Base-by-base conservation (phyloP, 805 yeast genomes). In the Hanseniaspora thailandica region DNA sequence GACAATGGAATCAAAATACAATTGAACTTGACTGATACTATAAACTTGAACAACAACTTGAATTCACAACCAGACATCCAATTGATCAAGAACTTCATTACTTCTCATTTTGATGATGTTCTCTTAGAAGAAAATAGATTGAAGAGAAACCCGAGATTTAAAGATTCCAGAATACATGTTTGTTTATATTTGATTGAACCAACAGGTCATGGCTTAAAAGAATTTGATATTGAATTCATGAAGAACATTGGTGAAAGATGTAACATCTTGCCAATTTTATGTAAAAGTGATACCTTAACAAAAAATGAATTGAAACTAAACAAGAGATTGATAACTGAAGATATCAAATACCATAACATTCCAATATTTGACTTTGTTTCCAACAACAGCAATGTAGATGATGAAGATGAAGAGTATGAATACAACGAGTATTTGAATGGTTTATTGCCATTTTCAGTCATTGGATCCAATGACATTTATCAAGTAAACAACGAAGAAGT, bases 261-360 rank as follows among this genome's bases (percentile, higher is more conserved):
- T 55, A 88, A 88, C 64, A 77, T 88, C 63, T 80, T 88, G 55
- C 97, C 97, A 15, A 78, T 88, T 51, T 80, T 88, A 60, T 80
- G 89, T 62, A 88, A 88, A 68, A 77, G 93, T 20, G 97, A 88
- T 67, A 81, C 95, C 19, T 73, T 88, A 61, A 84, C 95, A 10
- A 81, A 77, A 58, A 84, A 79, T 55, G 97, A 88, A 71, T 69
- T 87, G 57, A 74, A 74, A 59, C 67, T 80, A 57, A 87, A 87
- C 70, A 88, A 88, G 65, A 74, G 72, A 60, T 73, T 87, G 62
- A 81, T 85, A 51, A 72, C 74, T 66, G 88, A 84, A 67, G 96
- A 89, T 66, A 78, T 88, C 61, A 78, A 77, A 61, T 72, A 75
- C 63, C 76, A 81, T 67, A 73, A 77, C 47, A 75, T 88, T 63